A percentile compares a stretch with the other conserved stretches of the same genome.
Evolutionary conservation across 2,329 filamentous ascomycete genomes (phyloP).

Genomic region (Trichoderma atroviride): DNA sequence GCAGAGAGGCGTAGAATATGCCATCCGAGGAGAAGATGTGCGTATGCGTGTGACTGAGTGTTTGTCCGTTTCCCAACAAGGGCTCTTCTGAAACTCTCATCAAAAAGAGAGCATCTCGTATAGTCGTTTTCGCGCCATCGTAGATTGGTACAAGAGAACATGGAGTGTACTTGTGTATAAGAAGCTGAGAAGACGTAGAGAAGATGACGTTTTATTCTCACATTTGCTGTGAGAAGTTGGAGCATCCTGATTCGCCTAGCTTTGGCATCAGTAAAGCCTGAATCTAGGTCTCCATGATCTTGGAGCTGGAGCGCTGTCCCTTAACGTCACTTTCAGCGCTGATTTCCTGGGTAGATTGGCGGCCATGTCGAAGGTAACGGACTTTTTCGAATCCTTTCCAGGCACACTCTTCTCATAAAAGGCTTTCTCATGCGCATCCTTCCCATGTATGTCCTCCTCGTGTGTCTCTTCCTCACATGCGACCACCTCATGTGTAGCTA

Average conservation of each 20-base stretch:
- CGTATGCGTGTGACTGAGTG: no score
- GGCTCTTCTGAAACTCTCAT: neutral
- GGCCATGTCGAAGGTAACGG: neutral
- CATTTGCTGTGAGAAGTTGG: neutral
- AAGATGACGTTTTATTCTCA: neutral
- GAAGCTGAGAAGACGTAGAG: no score
- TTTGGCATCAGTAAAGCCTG: neutral
- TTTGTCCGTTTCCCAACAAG: neutral
- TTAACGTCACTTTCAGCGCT: neutral
- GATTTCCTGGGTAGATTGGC: neutral
- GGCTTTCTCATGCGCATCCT: neutral
- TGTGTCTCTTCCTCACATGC: neutral
- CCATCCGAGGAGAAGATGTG: no score
- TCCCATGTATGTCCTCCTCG: neutral
- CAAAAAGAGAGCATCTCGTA: neutral
- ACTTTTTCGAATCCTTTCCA: neutral
- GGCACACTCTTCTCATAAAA: neutral
- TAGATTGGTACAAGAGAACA: neutral
- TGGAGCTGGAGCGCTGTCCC: neutral
- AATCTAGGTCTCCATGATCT: neutral
- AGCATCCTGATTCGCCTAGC: neutral
- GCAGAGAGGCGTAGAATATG: no score
- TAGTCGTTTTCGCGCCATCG: neutral
- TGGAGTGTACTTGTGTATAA: no score
- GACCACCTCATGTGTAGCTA: neutral